Base-by-base conservation (phyloP, 2,329 filamentous ascomycete genomes). In the Scedosporium boydii region DNA sequence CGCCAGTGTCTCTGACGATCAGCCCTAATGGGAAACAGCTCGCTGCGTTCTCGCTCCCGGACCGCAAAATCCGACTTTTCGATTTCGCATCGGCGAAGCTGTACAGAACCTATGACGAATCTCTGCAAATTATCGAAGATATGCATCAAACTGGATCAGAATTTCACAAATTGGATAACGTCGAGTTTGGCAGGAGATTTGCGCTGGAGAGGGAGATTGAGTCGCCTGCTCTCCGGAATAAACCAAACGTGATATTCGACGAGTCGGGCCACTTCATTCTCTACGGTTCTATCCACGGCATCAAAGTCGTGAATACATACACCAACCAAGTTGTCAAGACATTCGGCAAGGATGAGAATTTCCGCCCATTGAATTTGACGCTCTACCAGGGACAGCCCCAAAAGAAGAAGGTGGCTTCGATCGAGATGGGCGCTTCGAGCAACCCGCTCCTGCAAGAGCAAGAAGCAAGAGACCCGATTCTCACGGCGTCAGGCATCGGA, bases 101-200 rank as follows among this genome's bases (percentile, higher is more conserved):
- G 4, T 87, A 93, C 69, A 87, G 93, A 44, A 95, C 91, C 1
- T 99, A 99, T 70, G 96, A 99, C 69, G 95, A 99, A 73, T 98
- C 93, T 3, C 81, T 99, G 10, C 82, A 88, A 63, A 95, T 91
- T 1, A 87, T 96, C 55, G 92, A 91, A 61, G 91, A 96, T 65
- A 96, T 97, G 91, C 93, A 99, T 69, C 91, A 96, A 75, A 90
- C 91, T n/a, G 93, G 92, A 0, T 95, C 89, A 0, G 87, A 89
- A 0, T 77, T 89, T 6, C 86, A 91, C 63, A 91, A 91, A 67
- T 77, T 99, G 1, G 95, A 98, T 62, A 86, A 91, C 65, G 85
- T 97, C 4, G 95, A 99, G 68, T 98, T 99, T 70, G 93, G 93
- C 3, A 86, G 95, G 48, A 84, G 93, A 21, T 77, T 98, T 41